These are phyloP conservation scores for Zymoseptoria crescenta DNA, from an alignment of 2,329 filamentous ascomycete genomes.

Conservation along the genomic window DNA sequence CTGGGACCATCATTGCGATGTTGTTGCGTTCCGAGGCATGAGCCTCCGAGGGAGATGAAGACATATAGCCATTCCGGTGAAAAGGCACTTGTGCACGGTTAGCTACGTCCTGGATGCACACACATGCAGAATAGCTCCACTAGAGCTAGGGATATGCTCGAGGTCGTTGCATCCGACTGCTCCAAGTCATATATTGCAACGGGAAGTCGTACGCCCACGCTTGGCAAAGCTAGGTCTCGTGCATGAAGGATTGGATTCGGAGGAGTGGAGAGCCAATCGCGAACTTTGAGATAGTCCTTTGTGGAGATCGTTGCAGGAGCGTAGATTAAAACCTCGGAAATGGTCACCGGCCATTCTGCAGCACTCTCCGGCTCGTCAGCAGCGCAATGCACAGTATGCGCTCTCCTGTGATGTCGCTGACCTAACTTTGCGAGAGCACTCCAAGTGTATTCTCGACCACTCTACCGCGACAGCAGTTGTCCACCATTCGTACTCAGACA, in stretches of 20 bases:
- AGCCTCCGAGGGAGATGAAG: background rate
- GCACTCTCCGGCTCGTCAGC: background rate
- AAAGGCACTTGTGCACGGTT: background rate
- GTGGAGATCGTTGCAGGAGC: background rate
- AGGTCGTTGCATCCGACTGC: background rate
- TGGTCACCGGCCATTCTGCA: background rate
- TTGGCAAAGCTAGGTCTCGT: background rate
- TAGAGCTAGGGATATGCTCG: background rate
- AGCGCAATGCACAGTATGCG: background rate
- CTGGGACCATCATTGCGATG: background rate
- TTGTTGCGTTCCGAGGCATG: background rate
- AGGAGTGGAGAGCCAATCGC: background rate
- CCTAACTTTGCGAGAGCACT: background rate
- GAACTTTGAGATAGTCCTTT: background rate
- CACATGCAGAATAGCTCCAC: background rate
- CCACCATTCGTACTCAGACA: slow-evolving; percentile 31
- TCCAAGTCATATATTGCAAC: background rate
- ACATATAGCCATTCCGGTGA: background rate
- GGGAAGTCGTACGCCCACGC: background rate
- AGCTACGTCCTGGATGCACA: background rate
- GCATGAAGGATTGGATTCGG: background rate
- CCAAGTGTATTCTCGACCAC: background rate
- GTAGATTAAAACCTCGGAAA: background rate
- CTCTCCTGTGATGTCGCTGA: background rate
- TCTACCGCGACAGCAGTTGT: background rate